These are phyloP conservation scores for Aulographum hederae DNA, from an alignment of 2,329 filamentous ascomycete species.

Conservation along the genomic window DNA sequence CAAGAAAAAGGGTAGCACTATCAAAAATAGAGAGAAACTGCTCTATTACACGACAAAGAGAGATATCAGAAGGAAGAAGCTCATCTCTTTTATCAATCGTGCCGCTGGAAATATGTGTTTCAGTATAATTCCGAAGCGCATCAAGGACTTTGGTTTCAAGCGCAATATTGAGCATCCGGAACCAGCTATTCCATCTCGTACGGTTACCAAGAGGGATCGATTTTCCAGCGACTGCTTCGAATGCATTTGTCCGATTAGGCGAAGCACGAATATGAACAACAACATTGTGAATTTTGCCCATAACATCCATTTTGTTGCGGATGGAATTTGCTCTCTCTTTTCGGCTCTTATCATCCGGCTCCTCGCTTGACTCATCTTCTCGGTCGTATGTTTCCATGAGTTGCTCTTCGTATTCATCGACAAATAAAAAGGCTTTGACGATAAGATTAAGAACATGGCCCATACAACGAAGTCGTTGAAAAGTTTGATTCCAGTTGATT, in stretches of 20 bases:
- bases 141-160: too few species aligned
- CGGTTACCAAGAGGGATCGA: slow-evolving; percentile 1
- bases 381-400: background rate
- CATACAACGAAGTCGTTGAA: background rate
- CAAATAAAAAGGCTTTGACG: background rate
- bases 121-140: too few species aligned
- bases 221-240: background rate
- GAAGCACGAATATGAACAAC: background rate
- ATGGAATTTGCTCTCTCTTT: too few species aligned
- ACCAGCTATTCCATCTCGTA: slow-evolving; percentile 3
- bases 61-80: too few species aligned
- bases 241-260: background rate
- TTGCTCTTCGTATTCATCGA: background rate
- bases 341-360: background rate
- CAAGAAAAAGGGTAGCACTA: too few species aligned
- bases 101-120: too few species aligned
- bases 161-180: background rate
- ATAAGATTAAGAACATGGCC: background rate
- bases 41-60: too few species aligned
- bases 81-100: too few species aligned
- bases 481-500: background rate
- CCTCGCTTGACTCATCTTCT: background rate
- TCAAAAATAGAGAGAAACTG: too few species aligned
- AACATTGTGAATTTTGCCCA: background rate
- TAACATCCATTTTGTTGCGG: too few species aligned